Base-by-base conservation (phyloP, 2,329 filamentous ascomycete species). In the Pseudogymnoascus sp. region DNA sequence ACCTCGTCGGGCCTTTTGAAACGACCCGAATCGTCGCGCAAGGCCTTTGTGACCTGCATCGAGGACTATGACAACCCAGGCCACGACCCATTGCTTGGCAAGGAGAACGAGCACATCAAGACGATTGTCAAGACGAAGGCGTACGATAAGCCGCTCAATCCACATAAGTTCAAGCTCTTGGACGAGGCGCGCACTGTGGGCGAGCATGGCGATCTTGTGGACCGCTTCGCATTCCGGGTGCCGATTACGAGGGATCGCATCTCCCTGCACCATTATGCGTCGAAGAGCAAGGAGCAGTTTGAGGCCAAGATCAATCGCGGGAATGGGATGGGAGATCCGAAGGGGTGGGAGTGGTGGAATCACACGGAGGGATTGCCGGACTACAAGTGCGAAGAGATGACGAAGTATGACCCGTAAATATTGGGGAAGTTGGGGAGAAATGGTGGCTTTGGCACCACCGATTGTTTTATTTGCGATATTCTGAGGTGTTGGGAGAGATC, bases 221-320 rank as follows among this genome's bases (percentile, higher is more conserved):
- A 59, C 5, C 60, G 60, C 6, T 60, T 57, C 3, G 67, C 66
- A 3, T 68, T 62, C 45, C 62, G 70, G 6, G 61, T 60, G 30
- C 70, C 70, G 13, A 68, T 71, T 33, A 70, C 68, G 3, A 66
- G 68, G 35, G 62, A 69, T 38, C 61, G 68, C 15, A 63, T 73
- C 45, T 65, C 62, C 0, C 45, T 73, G 45, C 71, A 72, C 64
- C 70, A 72, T 59, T 73, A 71, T 60, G 67, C 67, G 8, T 62
- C 69, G 28, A 71, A 71, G 65, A 71, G 70, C 58, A 62, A 61
- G n/a, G 66, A 69, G 60, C 67, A 73, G 58, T 72, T 63, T 59
- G 65, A 66, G 60, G 65, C 67, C 61, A 70, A 70, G 63, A 65
- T 67, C 57, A 60, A 65, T 34, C 60, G 66, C n/a, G 64, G 67